Percentiles rank a stretch among this genome's conserved stretches.
phyloP scores from a whole-genome alignment of 2,329 filamentous ascomycete genomes.

The Pyricularia pennisetigena region DNA sequence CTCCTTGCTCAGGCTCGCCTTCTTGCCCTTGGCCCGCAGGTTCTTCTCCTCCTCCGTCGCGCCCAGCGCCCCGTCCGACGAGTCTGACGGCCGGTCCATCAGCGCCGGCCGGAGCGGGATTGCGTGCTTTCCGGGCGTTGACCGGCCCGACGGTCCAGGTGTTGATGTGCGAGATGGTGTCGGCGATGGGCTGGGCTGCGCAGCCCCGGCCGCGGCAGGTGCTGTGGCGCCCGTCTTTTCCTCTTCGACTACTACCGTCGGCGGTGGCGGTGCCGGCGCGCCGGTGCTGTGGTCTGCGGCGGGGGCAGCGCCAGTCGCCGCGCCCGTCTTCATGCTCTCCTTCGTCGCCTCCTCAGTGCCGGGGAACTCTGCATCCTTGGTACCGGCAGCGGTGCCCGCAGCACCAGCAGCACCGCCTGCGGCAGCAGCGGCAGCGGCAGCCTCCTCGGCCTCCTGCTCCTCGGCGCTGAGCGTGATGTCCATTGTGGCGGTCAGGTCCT shows the following conservation, averaged over 20 bases:
- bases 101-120: slow-evolving; percentile 77
- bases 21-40: slow-evolving; percentile 56
- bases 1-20: slow-evolving; percentile 77
- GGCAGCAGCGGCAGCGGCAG: slow-evolving; percentile 23
- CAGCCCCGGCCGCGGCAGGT: slow-evolving; percentile 21
- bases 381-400: slow-evolving; percentile 10
- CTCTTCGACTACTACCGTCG: slow-evolving; percentile 29
- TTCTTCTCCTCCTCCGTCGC: slow-evolving; percentile 60
- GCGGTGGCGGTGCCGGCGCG: slow-evolving; percentile 17
- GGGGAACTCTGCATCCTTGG: slow-evolving; percentile 40
- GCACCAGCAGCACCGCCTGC: neutral
- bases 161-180: slow-evolving; percentile 25
- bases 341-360: slow-evolving; percentile 46
- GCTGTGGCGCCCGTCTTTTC: slow-evolving; percentile 17
- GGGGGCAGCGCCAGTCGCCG: slow-evolving; percentile 15
- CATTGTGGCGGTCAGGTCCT: slow-evolving; percentile 96
- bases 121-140: slow-evolving; percentile 28
- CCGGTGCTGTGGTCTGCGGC: slow-evolving; percentile 24
- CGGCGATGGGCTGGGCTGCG: slow-evolving; percentile 30
- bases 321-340: slow-evolving; percentile 36
- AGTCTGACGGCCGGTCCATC: slow-evolving; percentile 74
- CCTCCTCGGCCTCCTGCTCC: slow-evolving; percentile 35
- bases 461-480: slow-evolving; percentile 85
- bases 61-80: slow-evolving; percentile 63
- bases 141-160: slow-evolving; percentile 25